Conservation (phyloP, 805 yeast genomes). For the Pichia paraexigua region DNA sequence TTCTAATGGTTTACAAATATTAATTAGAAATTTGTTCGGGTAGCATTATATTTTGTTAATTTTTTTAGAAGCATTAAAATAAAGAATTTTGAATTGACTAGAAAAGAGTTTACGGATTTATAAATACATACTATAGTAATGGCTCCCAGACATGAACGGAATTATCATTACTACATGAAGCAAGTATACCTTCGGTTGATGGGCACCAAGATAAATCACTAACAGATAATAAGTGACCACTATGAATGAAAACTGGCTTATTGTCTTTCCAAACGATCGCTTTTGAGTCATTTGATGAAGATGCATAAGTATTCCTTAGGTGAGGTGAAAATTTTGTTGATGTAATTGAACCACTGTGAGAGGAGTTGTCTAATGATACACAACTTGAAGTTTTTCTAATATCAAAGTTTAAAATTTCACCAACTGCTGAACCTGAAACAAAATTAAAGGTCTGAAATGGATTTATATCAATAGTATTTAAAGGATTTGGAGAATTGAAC, state of each 20-base stretch:
- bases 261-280: constrained; percentile 54
- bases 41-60: no score
- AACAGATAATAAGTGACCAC: constrained; percentile 83
- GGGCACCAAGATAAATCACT: constrained; percentile 81
- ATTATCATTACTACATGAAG: constrained; percentile 79
- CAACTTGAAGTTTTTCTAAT: constrained; percentile 37
- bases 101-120: neutral
- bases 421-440: constrained; percentile 62
- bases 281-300: constrained; percentile 55
- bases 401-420: constrained; percentile 58
- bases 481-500: constrained; percentile 1
- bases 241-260: constrained; percentile 54
- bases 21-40: no score
- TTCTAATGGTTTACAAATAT: no score
- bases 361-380: constrained; percentile 18
- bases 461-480: constrained; percentile 56
- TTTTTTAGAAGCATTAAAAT: no score
- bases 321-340: constrained; percentile 68
- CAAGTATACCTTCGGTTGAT: constrained; percentile 59
- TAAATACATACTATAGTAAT: neutral
- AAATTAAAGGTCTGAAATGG: constrained; percentile 45
- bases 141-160: constrained; percentile 86
- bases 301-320: constrained; percentile 47
- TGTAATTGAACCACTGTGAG: constrained; percentile 51
- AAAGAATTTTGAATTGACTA: neutral